Conservation (phyloP, 1,284 basidiomycete genomes). For the Tilletia caries region DNA sequence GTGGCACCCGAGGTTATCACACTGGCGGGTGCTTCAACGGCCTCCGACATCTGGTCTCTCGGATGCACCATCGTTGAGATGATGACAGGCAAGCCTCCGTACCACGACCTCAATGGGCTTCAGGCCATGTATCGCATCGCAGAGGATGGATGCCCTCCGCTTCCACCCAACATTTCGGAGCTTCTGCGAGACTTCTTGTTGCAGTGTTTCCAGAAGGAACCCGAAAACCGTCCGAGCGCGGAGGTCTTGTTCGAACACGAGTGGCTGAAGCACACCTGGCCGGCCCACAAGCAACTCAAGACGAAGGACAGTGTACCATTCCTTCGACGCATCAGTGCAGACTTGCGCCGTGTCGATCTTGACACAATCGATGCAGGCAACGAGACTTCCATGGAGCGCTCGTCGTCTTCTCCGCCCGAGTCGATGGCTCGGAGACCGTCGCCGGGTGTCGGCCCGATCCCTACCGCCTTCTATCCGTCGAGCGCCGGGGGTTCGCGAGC, state of each 20-base stretch:
- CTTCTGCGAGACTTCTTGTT: slow-evolving; percentile 72
- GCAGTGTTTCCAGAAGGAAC: slow-evolving; percentile 84
- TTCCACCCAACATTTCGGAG: slow-evolving; percentile 73
- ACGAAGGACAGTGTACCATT: slow-evolving; percentile 92
- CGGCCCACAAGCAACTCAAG: slow-evolving; percentile 61
- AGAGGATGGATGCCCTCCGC: slow-evolving; percentile 79
- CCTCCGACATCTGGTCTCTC: slow-evolving; percentile 79
- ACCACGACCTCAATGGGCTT: slow-evolving; percentile 63
- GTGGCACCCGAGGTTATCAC: slow-evolving; percentile 92
- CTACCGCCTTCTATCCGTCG: not conserved
- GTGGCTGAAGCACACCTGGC: slow-evolving; percentile 80
- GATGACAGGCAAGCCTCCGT: slow-evolving; percentile 84
- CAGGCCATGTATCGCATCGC: slow-evolving; percentile 83
- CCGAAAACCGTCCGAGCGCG: slow-evolving; percentile 72
- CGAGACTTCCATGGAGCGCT: slow-evolving; percentile 26
- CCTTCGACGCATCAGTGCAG: slow-evolving; percentile 79
- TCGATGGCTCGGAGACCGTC: not conserved
- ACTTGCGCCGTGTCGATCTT: slow-evolving; percentile 64
- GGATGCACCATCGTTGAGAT: slow-evolving; percentile 91
- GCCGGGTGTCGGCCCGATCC: not conserved
- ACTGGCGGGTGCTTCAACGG: slow-evolving; percentile 61
- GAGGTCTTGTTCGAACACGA: slow-evolving; percentile 79
- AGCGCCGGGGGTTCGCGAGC: not conserved
- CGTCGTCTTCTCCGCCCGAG: slow-evolving; percentile 29
- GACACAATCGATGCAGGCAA: slow-evolving; percentile 14